These are phyloP conservation scores for Diplotaxis tenuifolia DNA, from an alignment of 345 rosid species.

Conservation along the genomic window DNA sequence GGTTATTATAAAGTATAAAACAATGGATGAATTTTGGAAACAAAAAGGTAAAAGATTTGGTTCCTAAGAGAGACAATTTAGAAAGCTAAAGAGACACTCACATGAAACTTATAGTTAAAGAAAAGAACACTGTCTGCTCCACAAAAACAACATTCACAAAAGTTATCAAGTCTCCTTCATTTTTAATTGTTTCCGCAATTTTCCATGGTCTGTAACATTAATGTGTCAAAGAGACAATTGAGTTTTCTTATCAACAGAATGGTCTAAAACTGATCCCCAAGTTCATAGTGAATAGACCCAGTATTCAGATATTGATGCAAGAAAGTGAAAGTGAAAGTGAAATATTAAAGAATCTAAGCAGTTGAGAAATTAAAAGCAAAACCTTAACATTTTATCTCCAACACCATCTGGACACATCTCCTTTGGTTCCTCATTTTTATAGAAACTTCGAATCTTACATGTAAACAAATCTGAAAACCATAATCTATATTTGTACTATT, in stretches of 20 bases:
- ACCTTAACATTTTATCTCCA: conserved; percentile 30
- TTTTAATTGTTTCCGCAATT: conserved; percentile 16
- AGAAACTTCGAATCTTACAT: conserved; percentile 36
- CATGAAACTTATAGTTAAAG: conserved; percentile 38
- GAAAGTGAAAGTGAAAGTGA: conserved; percentile 40
- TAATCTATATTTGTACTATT: conserved; percentile 10
- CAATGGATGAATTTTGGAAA: conserved; percentile 9
- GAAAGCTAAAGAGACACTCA: conserved; percentile 35
- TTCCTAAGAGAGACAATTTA: conserved; percentile 35
- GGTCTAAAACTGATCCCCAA: conserved; percentile 24
- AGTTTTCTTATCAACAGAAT: conserved; percentile 34
- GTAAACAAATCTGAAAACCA: conserved; percentile 27
- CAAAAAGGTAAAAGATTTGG: conserved; percentile 8
- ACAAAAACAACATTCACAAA: conserved; percentile 33
- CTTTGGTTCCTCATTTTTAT: conserved; percentile 27
- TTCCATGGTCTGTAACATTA: conserved; percentile 27
- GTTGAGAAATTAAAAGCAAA: conserved; percentile 27
- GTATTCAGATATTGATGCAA: conserved; percentile 31
- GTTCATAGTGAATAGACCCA: conserved; percentile 30
- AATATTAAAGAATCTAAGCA: conserved; percentile 30
- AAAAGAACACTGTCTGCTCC: conserved; percentile 42
- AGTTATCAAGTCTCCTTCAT: conserved; percentile 13
- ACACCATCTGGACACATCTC: conserved; percentile 30
- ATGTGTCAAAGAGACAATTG: conserved; percentile 30
- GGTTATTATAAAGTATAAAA: neutral